Conservation (phyloP, 768 basidiomycete species). For the Tulasnella sp. region DNA sequence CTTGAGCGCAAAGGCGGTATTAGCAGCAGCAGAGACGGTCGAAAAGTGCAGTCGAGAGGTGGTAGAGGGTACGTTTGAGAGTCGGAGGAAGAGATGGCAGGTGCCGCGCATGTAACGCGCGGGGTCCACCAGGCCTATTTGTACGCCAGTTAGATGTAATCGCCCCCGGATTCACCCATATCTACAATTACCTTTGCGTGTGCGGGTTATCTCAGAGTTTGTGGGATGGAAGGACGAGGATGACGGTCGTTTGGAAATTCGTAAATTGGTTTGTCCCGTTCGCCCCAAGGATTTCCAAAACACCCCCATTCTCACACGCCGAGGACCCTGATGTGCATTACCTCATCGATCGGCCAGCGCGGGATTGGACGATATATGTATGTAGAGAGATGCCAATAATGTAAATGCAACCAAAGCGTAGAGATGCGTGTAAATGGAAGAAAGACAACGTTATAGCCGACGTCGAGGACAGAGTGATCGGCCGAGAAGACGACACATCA, state of each 20-base stretch:
- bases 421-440: too few species aligned
- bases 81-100: neutral
- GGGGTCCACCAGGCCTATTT: neutral
- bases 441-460: too few species aligned
- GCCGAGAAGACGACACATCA: neutral
- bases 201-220: neutral
- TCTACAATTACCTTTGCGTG: neutral
- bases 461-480: neutral
- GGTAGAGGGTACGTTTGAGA: neutral
- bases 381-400: too few species aligned
- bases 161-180: neutral
- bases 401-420: too few species aligned
- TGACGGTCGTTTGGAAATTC: neutral
- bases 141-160: neutral
- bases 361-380: too few species aligned
- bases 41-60: neutral
- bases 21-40: neutral
- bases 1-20: neutral
- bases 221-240: neutral
- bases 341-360: too few species aligned
- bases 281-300: neutral
- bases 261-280: neutral
- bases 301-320: neutral
- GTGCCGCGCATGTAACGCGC: neutral
- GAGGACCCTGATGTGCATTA: neutral